Evolutionary conservation across 177 flowering plant genomes (phyloP), one percentile per base, ranked within the genome.

Genomic region (Tripterygium wilfordii): DNA sequence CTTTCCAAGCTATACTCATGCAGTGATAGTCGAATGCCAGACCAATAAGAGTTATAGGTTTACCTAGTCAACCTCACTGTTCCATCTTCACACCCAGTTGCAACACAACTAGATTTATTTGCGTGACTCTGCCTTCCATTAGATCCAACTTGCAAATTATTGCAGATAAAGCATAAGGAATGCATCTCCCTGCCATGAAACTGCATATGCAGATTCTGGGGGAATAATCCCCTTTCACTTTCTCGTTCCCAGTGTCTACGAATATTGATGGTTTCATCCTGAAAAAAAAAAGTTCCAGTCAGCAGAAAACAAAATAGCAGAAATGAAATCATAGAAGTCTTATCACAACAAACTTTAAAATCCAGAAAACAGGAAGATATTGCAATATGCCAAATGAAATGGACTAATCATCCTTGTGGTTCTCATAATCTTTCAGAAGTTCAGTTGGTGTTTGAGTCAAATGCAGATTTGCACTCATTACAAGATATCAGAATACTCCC

Each of bases 1-100:
- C n/a, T n/a, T n/a, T n/a, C n/a, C n/a, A n/a, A n/a, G n/a, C n/a
- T n/a, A n/a, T n/a, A n/a, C n/a, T n/a, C n/a, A n/a, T n/a, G n/a
- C n/a, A n/a, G n/a, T n/a, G n/a, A n/a, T n/a, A n/a, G n/a, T n/a
- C n/a, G n/a, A n/a, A n/a, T n/a, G n/a, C n/a, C n/a, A n/a, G n/a
- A n/a, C n/a, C n/a, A n/a, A n/a, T n/a, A n/a, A n/a, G n/a, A n/a
- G 16, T 13, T 37, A 44, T 26, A 10, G 19, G 1, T 47, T 38
- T 76, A 89, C 99, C 96, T 77, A 17, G 92, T 87, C 76, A 94
- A 67, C 65, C 97, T 71, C 43, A 94, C 92, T 51, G 95, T 79
- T 61, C 99, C 97, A 78, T 89, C 97, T 75, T 94, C 99, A 77
- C 92, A 80, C 9, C 99, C 99, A 35, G 99, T 89, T 30, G 88